Evolutionary conservation across 768 basidiomycete genomes (phyloP).

Genomic region (Kwoniella sp.): DNA sequence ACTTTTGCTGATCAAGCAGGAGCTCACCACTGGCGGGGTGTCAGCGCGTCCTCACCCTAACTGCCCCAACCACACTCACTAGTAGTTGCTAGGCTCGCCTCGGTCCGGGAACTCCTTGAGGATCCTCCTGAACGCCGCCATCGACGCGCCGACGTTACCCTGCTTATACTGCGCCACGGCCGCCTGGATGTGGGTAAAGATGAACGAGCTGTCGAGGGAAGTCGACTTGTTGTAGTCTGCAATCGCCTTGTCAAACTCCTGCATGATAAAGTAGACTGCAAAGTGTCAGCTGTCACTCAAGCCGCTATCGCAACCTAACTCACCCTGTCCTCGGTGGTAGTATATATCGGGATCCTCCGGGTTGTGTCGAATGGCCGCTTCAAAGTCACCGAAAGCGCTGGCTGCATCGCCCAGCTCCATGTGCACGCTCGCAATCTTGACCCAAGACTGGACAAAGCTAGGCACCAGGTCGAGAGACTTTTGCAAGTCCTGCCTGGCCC

Average conservation of each 20-base stretch:
- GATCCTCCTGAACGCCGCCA: conserved; percentile 84
- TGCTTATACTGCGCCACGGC: conserved; percentile 96
- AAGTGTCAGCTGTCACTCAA: background rate
- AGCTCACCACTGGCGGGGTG: conserved; percentile 73
- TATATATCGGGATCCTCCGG: conserved; percentile 88
- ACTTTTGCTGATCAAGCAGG: conserved; percentile 83
- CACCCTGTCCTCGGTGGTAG: conserved; percentile 97
- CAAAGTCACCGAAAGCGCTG: conserved; percentile 84
- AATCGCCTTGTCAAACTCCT: conserved; percentile 77
- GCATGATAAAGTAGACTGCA: conserved; percentile 88
- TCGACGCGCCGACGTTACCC: conserved; percentile 69
- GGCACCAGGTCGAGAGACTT: conserved; percentile 66
- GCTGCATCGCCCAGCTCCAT: conserved; percentile 85
- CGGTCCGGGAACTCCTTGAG: conserved; percentile 76
- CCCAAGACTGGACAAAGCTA: conserved; percentile 75
- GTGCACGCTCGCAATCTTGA: conserved; percentile 93
- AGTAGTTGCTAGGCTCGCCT: conserved; percentile 91
- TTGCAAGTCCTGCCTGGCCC: conserved; percentile 77
- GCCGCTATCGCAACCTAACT: conserved; percentile 17
- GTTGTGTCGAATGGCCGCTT: conserved; percentile 77
- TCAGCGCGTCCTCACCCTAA: background rate
- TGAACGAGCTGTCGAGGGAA: conserved; percentile 78
- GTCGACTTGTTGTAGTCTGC: conserved; percentile 86
- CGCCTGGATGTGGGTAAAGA: conserved; percentile 94
- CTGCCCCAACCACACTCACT: conserved; percentile 55